These are phyloP conservation scores for Blastobotrys buckinghamii DNA, from an alignment of 1,139 yeast genomes.

Conservation along the genomic window DNA sequence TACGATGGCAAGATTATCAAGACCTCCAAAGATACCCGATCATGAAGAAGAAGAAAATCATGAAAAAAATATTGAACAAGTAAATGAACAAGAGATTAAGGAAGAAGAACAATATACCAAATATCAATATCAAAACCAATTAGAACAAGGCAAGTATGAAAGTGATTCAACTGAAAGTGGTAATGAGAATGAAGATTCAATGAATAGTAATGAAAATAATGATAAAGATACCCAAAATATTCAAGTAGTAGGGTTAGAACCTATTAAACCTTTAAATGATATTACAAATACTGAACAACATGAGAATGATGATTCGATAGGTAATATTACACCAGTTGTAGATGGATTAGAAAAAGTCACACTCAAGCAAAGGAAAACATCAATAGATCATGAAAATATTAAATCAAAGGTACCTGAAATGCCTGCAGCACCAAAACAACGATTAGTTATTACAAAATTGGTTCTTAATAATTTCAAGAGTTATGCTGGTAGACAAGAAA, in stretches of 20 bases:
- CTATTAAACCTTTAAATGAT: conserved; percentile 15
- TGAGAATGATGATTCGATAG: not conserved
- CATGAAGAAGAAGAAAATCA: not conserved
- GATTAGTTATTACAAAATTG: conserved; percentile 70
- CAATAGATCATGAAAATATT: not conserved
- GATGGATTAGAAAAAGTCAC: conserved; percentile 14
- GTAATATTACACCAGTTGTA: conserved; percentile 12
- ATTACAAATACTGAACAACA: conserved; percentile 9
- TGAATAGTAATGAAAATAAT: not conserved
- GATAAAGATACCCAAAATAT: not conserved
- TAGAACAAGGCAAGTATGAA: not conserved
- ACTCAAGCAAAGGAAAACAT: conserved; percentile 9
- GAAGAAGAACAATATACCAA: too few species aligned
- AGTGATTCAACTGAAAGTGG: not conserved
- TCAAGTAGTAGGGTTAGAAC: conserved; percentile 23
- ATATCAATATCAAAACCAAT: not conserved
- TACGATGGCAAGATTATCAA: conserved; percentile 3
- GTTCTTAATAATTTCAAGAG: conserved; percentile 86
- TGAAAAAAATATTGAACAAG: not conserved
- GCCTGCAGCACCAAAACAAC: conserved; percentile 22
- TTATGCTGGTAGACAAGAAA: conserved; percentile 88
- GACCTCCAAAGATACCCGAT: conserved; percentile 3
- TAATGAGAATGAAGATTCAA: not conserved
- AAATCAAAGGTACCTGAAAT: conserved; percentile 4
- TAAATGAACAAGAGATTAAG: not conserved